Evolutionary conservation across 2,329 filamentous ascomycete genomes (phyloP), one percentile per base, ranked within the genome.

Genomic region (Aquanectria penicillioides): DNA sequence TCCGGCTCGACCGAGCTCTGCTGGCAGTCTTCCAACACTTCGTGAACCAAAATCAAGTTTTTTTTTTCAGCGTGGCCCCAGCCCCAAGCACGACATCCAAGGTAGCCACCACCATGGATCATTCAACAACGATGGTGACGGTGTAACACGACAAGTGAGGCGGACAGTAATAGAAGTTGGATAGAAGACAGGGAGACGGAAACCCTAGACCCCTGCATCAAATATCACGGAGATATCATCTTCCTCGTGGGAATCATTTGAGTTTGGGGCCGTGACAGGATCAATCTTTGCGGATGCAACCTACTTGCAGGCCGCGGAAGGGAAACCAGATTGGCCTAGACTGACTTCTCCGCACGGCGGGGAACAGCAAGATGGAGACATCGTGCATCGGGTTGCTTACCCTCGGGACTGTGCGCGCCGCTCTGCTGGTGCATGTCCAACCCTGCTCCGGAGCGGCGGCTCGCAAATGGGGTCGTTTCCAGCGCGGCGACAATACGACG

Each of bases 401-500:
- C 57, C 47, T 59, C 63, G 61, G 63, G 59, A 66, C 54, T 60
- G 43, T 37, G 56, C 52, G 52, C 20, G 47, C 47, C 26, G 47
- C 52, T 28, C 37, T 38, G 31, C 20, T 47, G 46, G 46, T 47
- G 38, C 46, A 52, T 51, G 49, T 63, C 58, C 59, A 61, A 65
- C 67, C 67, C 67, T 69, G 67, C 61, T 64, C 59, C 47, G 31
- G 50, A 61, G 50, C 41, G 51, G 41, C 62, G 50, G 59, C 66
- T 67, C 65, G 33, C 67, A 67, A 69, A 69, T 69, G 44, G 67
- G 67, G 60, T 67, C 56, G 46, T 67, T 70, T 69, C 67, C 67
- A 64, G 64, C 57, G 33, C n/a, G 52, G 40, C 59, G 64, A 49
- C 52, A 40, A 66, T 43, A 59, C 46, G 57, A 62, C 47, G 31